Evolutionary conservation across 257 asterid genomes (phyloP), one percentile per base, ranked within the genome.

Genomic region (Oldenlandia corymbosa): DNA sequence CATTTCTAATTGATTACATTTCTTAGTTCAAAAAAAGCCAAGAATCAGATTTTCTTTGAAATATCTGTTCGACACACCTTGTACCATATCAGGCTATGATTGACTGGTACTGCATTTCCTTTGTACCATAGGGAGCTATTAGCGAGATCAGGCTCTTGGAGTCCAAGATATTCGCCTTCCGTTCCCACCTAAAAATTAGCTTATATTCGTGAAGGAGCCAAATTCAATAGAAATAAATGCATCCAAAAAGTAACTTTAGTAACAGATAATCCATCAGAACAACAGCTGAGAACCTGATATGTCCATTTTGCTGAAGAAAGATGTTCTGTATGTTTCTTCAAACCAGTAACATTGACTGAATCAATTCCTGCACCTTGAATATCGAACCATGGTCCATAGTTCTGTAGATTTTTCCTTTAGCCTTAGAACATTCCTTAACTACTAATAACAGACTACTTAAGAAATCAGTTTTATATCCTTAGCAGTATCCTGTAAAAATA

Each of bases 341-440:
- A 71, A 68, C 76, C 83, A 24, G 79, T 51, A 49, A 81, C 73
- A 65, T 70, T 45, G 55, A 83, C 91, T 4, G 94, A 88, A 68
- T n/a, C 61, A 43, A 85, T 30, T 49, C 96, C 94, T 0, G 91
- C 91, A 49, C 86, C 87, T 68, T 73, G 77, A 24, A 88, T 66
- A 66, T 88, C 95, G 51, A 83, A 85, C 95, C 94, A 85, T 23
- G 95, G 87, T 59, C 95, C 95, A 58, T 83, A 88, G 73, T 88
- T 88, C 95, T 88, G 81, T 23, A 42, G n/a, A 64, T 39, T 42
- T 4, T 9, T 45, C 32, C 16, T 23, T 39, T 12, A 45, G 68
- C 5, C 18, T 54, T 34, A 54, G 70, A 24, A 21, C 14, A 26
- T 41, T 12, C 10, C 51, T 20, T 20, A 43, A 54, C 0, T 43